A percentile compares a stretch with the other conserved stretches of the same genome.
phyloP scores from a whole-genome alignment of 2,329 filamentous ascomycete genomes.

The Arthroderma sp. region DNA sequence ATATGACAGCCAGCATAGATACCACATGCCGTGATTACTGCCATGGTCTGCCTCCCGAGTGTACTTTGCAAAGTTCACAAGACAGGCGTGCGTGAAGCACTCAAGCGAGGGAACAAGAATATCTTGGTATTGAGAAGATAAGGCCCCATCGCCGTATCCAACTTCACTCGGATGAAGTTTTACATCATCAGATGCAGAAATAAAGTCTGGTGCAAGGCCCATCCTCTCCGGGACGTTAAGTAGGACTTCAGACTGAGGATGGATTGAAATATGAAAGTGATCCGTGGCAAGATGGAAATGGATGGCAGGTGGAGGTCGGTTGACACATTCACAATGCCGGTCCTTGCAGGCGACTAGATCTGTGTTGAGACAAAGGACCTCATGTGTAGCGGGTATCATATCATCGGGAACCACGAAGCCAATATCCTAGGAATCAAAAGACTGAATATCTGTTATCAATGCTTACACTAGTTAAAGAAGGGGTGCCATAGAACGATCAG shows the following conservation, averaged over 20 bases:
- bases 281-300: constrained; percentile 8
- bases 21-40: not conserved
- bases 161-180: no score
- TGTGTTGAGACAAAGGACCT: not conserved
- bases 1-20: constrained; percentile 6
- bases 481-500: constrained; percentile 18
- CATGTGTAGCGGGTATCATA: constrained; percentile 1
- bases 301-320: constrained; percentile 6
- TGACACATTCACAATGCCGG: constrained; percentile 1
- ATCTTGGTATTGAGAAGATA: constrained; percentile 1
- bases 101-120: constrained; percentile 5
- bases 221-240: constrained; percentile 5
- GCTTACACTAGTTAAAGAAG: constrained; percentile 6
- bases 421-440: constrained; percentile 4
- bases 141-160: not conserved
- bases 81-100: constrained; percentile 7
- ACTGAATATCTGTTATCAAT: not conserved
- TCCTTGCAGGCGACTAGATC: constrained; percentile 2
- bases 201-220: not conserved
- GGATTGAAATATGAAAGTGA: constrained; percentile 4
- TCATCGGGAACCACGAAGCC: constrained; percentile 8
- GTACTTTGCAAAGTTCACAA: constrained; percentile 4
- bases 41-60: constrained; percentile 2
- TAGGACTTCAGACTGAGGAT: constrained; percentile 6
- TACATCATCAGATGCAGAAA: constrained; percentile 7